phyloP scores from a whole-genome alignment of 768 basidiomycete species.

The Roridomyces roridus region DNA sequence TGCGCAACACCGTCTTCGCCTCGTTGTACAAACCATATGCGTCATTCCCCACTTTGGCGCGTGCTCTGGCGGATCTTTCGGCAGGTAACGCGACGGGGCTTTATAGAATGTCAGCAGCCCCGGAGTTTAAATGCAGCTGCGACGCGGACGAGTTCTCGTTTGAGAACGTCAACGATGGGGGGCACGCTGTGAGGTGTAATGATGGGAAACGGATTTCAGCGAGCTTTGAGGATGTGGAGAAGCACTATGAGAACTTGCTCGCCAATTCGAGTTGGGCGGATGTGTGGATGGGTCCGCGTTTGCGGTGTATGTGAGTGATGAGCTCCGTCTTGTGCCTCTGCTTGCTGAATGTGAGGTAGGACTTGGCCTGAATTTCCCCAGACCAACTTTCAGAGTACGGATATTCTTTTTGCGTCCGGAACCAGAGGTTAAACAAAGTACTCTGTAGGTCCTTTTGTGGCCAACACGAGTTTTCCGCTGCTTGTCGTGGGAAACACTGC shows the following conservation, averaged over 20 bases:
- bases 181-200: conserved; percentile 3
- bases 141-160: conserved; percentile 17
- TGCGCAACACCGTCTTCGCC: conserved; percentile 37
- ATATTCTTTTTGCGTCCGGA: not conserved
- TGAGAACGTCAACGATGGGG: not conserved
- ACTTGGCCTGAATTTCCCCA: conserved; percentile 23
- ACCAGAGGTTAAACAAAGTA: conserved; percentile 28
- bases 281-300: not conserved
- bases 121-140: conserved; percentile 39
- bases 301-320: conserved; percentile 11
- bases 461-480: not conserved
- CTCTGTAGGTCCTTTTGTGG: conserved; percentile 39
- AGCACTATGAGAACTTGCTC: conserved; percentile 1
- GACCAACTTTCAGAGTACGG: conserved; percentile 17
- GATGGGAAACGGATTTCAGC: conserved; percentile 11
- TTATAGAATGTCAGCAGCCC: conserved; percentile 24
- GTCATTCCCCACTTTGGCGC: conserved; percentile 39
- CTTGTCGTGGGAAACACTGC: conserved; percentile 19
- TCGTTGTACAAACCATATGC: conserved; percentile 43
- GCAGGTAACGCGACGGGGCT: conserved; percentile 36
- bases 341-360: not conserved
- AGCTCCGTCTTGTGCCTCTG: not conserved
- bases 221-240: conserved; percentile 1
- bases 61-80: conserved; percentile 41
- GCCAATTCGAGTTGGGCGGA: conserved; percentile 5